Percentiles rank a stretch among this genome's conserved stretches.
Evolutionary conservation across 345 rosid species (phyloP).

Genomic region (Eucalyptus pauciflora): DNA sequence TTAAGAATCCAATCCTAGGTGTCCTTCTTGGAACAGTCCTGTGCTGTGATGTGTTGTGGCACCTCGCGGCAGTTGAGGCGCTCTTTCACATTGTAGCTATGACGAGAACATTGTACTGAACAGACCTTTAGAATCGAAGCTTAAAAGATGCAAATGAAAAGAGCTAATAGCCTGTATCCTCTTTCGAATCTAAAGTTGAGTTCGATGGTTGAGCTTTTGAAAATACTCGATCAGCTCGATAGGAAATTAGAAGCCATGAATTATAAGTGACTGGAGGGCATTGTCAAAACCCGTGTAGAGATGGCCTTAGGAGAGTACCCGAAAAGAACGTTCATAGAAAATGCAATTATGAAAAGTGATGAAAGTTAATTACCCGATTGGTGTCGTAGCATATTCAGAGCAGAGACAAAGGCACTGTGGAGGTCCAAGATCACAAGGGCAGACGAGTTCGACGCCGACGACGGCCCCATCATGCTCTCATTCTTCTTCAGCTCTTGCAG

Average conservation of each 20-base stretch:
- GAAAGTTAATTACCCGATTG: neutral
- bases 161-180: neutral
- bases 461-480: neutral
- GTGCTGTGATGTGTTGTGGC: neutral
- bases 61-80: neutral
- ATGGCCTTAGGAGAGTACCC: neutral
- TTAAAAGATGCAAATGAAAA: neutral
- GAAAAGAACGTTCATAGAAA: neutral
- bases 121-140: neutral
- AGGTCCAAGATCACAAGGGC: constrained; percentile 6
- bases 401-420: constrained; percentile 9
- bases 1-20: neutral
- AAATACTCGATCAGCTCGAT: neutral
- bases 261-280: neutral
- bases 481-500: constrained; percentile 4
- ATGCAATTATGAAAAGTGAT: neutral
- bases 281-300: neutral
- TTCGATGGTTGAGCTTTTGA: neutral
- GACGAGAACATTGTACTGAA: neutral
- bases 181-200: neutral
- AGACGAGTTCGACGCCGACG: fast-evolving
- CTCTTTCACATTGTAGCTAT: neutral
- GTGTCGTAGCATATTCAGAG: neutral
- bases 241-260: neutral
- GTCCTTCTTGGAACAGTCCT: neutral